Base-by-base conservation (phyloP, 192 early-diverging fungal genomes). In the Coemansia sp. region DNA sequence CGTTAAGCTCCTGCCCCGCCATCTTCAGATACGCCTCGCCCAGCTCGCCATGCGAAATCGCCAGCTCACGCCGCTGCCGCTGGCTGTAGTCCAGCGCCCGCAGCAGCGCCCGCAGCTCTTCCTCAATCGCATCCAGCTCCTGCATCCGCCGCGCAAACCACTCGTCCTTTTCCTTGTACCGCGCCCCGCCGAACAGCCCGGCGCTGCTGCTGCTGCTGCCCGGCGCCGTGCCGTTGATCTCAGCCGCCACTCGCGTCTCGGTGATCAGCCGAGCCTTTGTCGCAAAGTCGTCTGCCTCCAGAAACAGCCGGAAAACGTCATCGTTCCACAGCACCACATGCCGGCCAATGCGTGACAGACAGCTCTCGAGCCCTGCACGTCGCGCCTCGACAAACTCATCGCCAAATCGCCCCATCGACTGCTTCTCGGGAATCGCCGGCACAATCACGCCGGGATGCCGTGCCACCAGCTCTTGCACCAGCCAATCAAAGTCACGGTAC, bases 381-480 rank as follows among this genome's bases (percentile, higher is more conserved):
- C 96, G 85, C 38, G 84, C 85, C 72, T 98, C 94, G 11, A 98
- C 87, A 87, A 98, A 98, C 59, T 95, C 94, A 71, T 96, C 91
- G 67, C 94, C 89, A 62, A 98, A 98, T 20, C 96, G 88, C 12
- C 92, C 93, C 52, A 95, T 63, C 4, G 89, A 88, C 78, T 95
- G 93, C 71, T 98, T 98, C 65, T 93, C 96, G 9, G 96, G 94
- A 3, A 98, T 84, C 20, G 94, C 91, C 14, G 94, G 94, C 3
- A 98, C 88, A 50, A 98, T 90, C 4, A 94, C 85, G 8, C 96
- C 96, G 1, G 93, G 92, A 63, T 94, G 90, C 25, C 85, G 82
- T 9, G 78, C 66, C 0, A 86, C 85, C 21, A 98, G 83, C 70
- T 93, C 90, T 58, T 89, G 87, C 57, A 90, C 91, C 26, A 98